Conservation (phyloP, 768 basidiomycete genomes). For the Macrolepiota fuliginosa region DNA sequence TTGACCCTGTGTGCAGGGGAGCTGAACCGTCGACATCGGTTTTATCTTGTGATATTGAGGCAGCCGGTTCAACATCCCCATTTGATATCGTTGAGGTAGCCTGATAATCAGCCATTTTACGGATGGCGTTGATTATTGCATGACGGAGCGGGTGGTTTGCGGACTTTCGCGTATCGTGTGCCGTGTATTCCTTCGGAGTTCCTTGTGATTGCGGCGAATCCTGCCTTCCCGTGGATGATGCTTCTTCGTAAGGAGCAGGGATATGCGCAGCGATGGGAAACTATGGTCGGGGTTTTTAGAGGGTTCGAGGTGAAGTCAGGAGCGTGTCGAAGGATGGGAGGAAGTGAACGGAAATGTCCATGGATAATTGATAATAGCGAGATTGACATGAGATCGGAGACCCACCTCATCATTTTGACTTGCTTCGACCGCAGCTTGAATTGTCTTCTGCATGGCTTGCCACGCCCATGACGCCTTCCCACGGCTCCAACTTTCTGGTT, state of each 20-base stretch:
- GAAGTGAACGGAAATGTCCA: conserved; percentile 1
- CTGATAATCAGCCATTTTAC: conserved; percentile 59
- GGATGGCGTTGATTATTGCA: conserved; percentile 74
- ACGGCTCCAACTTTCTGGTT: conserved; percentile 63
- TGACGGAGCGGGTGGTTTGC: conserved; percentile 81
- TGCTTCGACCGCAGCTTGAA: conserved; percentile 48
- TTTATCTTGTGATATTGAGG: conserved; percentile 8
- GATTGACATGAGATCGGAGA: conserved; percentile 6
- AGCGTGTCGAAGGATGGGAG: not conserved
- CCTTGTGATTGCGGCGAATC: conserved; percentile 10
- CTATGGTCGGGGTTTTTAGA: conserved; percentile 31
- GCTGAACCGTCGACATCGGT: conserved; percentile 12
- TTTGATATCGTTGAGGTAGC: conserved; percentile 20
- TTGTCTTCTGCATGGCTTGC: conserved; percentile 56
- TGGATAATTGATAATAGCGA: conserved; percentile 1
- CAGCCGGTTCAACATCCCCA: conserved; percentile 2
- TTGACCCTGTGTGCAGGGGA: conserved; percentile 54
- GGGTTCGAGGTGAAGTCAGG: not conserved
- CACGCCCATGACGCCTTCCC: conserved; percentile 74
- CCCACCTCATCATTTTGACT: conserved; percentile 57
- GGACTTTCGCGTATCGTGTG: conserved; percentile 70
- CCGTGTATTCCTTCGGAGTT: conserved; percentile 40
- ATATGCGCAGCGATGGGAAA: conserved; percentile 76
- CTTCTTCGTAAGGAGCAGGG: conserved; percentile 45
- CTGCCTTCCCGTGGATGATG: conserved; percentile 17